Percentiles rank a stretch among this genome's conserved stretches.
Evolutionary conservation across 2,329 filamentous ascomycete genomes (phyloP).

Genomic region (Colletotrichum musae): DNA sequence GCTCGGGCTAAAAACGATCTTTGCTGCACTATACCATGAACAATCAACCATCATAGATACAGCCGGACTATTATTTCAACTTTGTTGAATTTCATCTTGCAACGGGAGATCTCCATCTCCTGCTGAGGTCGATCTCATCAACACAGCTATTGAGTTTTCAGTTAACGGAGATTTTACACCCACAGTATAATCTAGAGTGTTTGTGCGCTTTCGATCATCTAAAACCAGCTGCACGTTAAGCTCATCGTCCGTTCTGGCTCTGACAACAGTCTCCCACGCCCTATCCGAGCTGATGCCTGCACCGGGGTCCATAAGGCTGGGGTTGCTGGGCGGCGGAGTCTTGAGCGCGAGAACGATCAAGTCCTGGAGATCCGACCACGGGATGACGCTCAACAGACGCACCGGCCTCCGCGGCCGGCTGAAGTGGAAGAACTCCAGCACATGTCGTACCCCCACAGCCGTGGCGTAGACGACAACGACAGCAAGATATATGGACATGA

Average conservation of each 20-base stretch:
- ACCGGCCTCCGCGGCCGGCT: not conserved
- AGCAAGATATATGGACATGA: conserved; percentile 18
- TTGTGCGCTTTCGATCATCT: not conserved
- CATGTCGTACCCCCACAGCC: not conserved
- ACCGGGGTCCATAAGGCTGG: not conserved
- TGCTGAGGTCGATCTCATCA: too few relatives aligned
- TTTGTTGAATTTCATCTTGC: too few relatives aligned
- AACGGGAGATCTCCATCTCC: too few relatives aligned
- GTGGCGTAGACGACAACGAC: not conserved
- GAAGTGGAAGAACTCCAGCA: not conserved
- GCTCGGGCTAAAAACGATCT: too few relatives aligned
- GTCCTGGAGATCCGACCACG: conserved; percentile 30
- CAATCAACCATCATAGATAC: too few relatives aligned
- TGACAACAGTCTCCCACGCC: conserved; percentile 13
- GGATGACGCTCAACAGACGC: conserved; percentile 1
- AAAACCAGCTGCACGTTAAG: conserved; percentile 1
- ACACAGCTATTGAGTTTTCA: too few relatives aligned
- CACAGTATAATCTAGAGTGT: not conserved
- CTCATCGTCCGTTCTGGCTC: conserved; percentile 6
- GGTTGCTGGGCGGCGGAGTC: not conserved
- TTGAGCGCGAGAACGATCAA: conserved; percentile 16
- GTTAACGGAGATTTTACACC: too few relatives aligned
- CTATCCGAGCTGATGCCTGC: conserved; percentile 6
- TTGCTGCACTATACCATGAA: too few relatives aligned
- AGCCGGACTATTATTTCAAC: too few relatives aligned